A percentile compares a stretch with the other conserved stretches of the same genome.
Conservation (phyloP, 768 basidiomycete genomes). For the Phylloporus rhodoxanthus region DNA sequence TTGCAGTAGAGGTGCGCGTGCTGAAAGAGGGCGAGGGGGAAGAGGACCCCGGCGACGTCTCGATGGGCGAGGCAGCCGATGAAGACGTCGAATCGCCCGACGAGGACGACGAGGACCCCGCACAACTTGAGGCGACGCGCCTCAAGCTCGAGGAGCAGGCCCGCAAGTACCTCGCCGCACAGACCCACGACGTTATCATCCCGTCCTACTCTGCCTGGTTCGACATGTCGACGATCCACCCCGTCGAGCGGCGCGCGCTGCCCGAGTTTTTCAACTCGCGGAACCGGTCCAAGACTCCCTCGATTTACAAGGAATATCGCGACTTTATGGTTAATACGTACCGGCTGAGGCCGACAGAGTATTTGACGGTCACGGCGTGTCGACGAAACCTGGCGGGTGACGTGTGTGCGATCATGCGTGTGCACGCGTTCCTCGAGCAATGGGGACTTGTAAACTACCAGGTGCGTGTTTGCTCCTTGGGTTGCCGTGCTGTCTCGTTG, state of each 20-base stretch:
- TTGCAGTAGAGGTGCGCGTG: conserved; percentile 32
- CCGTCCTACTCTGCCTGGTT: conserved; percentile 99
- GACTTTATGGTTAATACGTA: conserved; percentile 99
- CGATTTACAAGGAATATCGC: conserved; percentile 98
- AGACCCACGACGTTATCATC: conserved; percentile 95
- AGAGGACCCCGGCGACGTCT: conserved; percentile 68
- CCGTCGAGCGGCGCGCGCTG: conserved; percentile 84
- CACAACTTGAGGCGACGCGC: conserved; percentile 75
- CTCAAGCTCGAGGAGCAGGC: conserved; percentile 79
- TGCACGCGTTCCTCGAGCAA: conserved; percentile 97
- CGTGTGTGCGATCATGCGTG: conserved; percentile 97
- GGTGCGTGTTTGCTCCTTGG: conserved; percentile 40
- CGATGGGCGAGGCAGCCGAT: conserved; percentile 74
- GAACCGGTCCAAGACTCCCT: conserved; percentile 91
- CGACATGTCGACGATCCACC: conserved; percentile 88
- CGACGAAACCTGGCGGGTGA: conserved; percentile 94
- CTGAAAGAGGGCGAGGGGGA: conserved; percentile 53
- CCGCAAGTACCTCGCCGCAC: conserved; percentile 90
- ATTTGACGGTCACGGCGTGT: conserved; percentile 96
- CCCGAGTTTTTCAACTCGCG: conserved; percentile 98
- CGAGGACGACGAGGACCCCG: conserved; percentile 83
- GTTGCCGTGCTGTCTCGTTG: background rate
- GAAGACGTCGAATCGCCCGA: conserved; percentile 75
- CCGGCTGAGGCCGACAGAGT: conserved; percentile 87
- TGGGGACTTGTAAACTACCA: conserved; percentile 99